These are phyloP conservation scores for Aethionema arabicum DNA, from an alignment of 345 rosid genomes.

Conservation along the genomic window DNA sequence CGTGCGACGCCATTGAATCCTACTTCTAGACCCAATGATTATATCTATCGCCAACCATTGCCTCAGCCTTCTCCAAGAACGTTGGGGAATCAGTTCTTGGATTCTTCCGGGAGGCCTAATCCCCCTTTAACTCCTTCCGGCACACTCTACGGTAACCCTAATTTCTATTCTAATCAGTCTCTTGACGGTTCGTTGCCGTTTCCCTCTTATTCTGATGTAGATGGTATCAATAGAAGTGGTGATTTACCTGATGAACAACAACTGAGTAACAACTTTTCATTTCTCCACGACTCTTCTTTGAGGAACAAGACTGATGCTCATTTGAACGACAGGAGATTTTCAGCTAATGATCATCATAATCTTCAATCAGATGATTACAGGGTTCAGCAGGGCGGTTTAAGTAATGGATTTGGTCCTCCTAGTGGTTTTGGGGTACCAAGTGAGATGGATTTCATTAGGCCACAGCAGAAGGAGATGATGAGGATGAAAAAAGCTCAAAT, in stretches of 20 bases:
- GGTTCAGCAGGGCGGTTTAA: slow-evolving; percentile 56
- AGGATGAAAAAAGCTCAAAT: slow-evolving; percentile 44
- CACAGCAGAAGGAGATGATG: slow-evolving; percentile 54
- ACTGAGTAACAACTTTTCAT: slow-evolving; percentile 51
- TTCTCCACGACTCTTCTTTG: slow-evolving; percentile 49
- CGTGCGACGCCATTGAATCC: slow-evolving; percentile 41
- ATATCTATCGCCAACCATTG: slow-evolving; percentile 41
- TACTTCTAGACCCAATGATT: slow-evolving; percentile 39
- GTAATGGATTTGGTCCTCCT: slow-evolving; percentile 42
- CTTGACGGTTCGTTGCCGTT: slow-evolving; percentile 40
- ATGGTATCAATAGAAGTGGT: slow-evolving; percentile 27
- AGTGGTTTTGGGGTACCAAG: slow-evolving; percentile 49
- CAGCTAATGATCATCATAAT: slow-evolving; percentile 63
- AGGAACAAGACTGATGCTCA: slow-evolving; percentile 40
- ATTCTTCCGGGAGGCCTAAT: slow-evolving; percentile 42
- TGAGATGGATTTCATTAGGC: slow-evolving; percentile 47
- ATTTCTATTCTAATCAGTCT: slow-evolving; percentile 51
- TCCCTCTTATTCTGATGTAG: slow-evolving; percentile 30
- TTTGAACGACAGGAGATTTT: slow-evolving; percentile 64
- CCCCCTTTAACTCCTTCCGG: slow-evolving; percentile 44
- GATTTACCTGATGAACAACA: slow-evolving; percentile 58
- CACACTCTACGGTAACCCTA: slow-evolving; percentile 33
- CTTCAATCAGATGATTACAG: slow-evolving; percentile 60
- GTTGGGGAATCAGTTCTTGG: slow-evolving; percentile 34
- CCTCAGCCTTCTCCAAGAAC: slow-evolving; percentile 49